Evolutionary conservation across 2,329 filamentous ascomycete species (phyloP).

Genomic region (Sporothrix curviconia): DNA sequence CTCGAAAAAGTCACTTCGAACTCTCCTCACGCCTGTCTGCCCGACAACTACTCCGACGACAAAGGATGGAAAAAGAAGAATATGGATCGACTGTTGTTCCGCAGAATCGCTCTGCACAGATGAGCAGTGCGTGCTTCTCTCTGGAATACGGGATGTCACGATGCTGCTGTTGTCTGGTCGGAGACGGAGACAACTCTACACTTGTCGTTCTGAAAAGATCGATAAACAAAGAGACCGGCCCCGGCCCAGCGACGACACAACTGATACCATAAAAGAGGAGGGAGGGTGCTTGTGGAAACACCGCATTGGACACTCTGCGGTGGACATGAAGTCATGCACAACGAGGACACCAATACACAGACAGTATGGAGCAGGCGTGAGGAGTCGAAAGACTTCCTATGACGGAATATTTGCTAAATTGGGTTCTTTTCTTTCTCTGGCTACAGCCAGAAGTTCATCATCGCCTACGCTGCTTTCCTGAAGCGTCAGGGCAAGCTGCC

Average conservation of each 20-base stretch:
- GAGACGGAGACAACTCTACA: neutral
- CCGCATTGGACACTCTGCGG: neutral
- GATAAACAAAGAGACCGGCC: neutral
- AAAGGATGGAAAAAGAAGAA: too few relatives aligned
- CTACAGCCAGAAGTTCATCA: slow-evolving; percentile 86
- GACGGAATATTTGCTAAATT: slow-evolving; percentile 67
- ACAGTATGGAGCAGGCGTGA: slow-evolving; percentile 61
- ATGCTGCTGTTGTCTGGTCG: neutral
- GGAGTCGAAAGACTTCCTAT: slow-evolving; percentile 64
- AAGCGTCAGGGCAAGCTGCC: slow-evolving; percentile 92
- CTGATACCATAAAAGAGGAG: slow-evolving; percentile 1
- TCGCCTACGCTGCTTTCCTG: slow-evolving; percentile 77
- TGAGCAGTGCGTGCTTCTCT: neutral
- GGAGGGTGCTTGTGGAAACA: too few relatives aligned
- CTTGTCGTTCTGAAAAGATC: neutral
- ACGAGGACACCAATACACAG: neutral
- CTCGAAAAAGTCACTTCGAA: slow-evolving; percentile 4
- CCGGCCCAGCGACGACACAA: neutral
- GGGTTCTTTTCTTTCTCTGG: slow-evolving; percentile 35
- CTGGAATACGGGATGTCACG: neutral
- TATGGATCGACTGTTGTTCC: slow-evolving; percentile 2
- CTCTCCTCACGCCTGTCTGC: too few relatives aligned
- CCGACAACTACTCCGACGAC: too few relatives aligned
- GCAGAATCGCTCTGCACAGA: neutral
- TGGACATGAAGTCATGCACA: neutral